Conservation (phyloP, 495 filamentous ascomycete species). For the Hypomontagnella submonticulosa region DNA sequence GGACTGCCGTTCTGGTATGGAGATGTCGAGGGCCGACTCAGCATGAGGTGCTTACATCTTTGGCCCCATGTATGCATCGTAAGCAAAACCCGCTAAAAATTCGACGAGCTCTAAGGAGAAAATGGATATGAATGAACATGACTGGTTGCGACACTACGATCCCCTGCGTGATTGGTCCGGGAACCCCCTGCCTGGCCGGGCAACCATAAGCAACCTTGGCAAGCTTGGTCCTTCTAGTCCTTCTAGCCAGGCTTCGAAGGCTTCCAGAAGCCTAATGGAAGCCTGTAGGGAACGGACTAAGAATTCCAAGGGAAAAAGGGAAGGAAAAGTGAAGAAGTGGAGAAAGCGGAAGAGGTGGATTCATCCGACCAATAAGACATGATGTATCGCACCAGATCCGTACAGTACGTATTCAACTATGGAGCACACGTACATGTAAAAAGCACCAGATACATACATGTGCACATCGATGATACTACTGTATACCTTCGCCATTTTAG, state of each 20-base stretch:
- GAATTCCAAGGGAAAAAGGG: slow-evolving; percentile 21
- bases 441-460: too few relatives aligned
- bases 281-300: slow-evolving; percentile 34
- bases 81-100: slow-evolving; percentile 39
- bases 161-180: slow-evolving; percentile 38
- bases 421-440: slow-evolving; percentile 11
- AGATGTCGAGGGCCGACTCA: slow-evolving; percentile 31
- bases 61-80: slow-evolving; percentile 36
- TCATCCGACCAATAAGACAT: slow-evolving; percentile 35
- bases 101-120: slow-evolving; percentile 34
- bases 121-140: slow-evolving; percentile 29
- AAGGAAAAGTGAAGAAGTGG: slow-evolving; percentile 30
- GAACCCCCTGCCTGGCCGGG: slow-evolving; percentile 35
- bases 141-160: slow-evolving; percentile 32
- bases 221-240: slow-evolving; percentile 14
- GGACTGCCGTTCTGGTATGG: slow-evolving; percentile 33
- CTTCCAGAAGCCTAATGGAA: slow-evolving; percentile 51
- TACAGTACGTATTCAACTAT: slow-evolving; percentile 26
- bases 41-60: slow-evolving; percentile 36
- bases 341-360: slow-evolving; percentile 33
- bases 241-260: slow-evolving; percentile 43
- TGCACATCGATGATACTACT: neutral
- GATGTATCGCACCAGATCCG: neutral
- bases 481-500: slow-evolving; percentile 36
- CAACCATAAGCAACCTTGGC: slow-evolving; percentile 32